These are phyloP conservation scores for Oropetium thomaeum DNA, from an alignment of 176 grass and related monocot species.

Conservation along the genomic window DNA sequence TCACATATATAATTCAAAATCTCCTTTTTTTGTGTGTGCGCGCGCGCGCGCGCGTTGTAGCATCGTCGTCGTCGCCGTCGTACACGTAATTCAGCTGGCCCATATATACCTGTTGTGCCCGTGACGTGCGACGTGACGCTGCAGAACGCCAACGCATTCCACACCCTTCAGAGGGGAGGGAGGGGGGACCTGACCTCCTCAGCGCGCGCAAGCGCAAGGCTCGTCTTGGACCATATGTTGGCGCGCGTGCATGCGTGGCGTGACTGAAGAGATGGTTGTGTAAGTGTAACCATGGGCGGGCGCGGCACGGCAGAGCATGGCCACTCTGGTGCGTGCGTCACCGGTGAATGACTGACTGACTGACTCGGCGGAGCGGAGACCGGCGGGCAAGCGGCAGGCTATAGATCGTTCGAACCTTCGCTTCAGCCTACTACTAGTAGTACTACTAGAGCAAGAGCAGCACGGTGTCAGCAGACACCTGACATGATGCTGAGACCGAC, in stretches of 20 bases:
- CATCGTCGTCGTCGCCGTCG: neutral
- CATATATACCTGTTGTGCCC: slow-evolving; percentile 18
- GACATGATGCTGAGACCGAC: slow-evolving; percentile 33
- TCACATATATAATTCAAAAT: neutral
- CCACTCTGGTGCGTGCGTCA: neutral
- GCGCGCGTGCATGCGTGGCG: slow-evolving; percentile 8
- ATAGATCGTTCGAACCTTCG: slow-evolving; percentile 32
- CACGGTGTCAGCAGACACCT: slow-evolving; percentile 27
- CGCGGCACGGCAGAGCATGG: neutral
- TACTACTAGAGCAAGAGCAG: too few species aligned
- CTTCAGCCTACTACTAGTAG: slow-evolving; percentile 31
- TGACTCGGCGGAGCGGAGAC: neutral
- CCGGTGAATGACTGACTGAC: too few species aligned
- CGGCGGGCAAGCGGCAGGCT: neutral
- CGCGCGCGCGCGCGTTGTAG: too few species aligned
- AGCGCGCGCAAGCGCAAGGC: too few species aligned
- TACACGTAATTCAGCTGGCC: neutral
- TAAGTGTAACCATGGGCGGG: neutral
- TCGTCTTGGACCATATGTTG: slow-evolving; percentile 17
- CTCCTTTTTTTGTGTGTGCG: neutral
- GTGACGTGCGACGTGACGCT: slow-evolving; percentile 40
- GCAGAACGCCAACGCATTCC: slow-evolving; percentile 6
- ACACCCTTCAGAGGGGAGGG: too few species aligned
- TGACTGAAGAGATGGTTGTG: slow-evolving; percentile 30
- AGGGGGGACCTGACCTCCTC: too few species aligned